Percentiles rank a stretch among this genome's conserved stretches.
Conservation (phyloP, 352 stramenopile genomes). For the Phytophthora melonis region DNA sequence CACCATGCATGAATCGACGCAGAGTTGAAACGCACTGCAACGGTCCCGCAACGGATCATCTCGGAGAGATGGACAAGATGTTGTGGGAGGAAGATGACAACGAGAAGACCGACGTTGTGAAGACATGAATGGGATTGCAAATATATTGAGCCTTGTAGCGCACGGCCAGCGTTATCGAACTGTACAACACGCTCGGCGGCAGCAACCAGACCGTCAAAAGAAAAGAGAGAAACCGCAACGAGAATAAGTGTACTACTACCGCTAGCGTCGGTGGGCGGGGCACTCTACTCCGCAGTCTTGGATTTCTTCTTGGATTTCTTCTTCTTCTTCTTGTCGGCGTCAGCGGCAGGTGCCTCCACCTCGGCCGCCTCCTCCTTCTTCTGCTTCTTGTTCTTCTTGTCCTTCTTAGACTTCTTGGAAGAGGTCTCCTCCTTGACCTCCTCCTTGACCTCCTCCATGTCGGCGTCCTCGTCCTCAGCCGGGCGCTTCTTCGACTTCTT, state of each 20-base stretch:
- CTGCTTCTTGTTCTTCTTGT: slow-evolving; percentile 73
- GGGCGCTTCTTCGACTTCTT: slow-evolving; percentile 89
- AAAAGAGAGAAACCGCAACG: slow-evolving; percentile 31
- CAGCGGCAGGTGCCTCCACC: slow-evolving; percentile 25
- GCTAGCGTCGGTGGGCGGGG: slow-evolving; percentile 38
- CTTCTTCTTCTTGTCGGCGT: slow-evolving; percentile 79
- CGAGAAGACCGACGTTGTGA: not conserved
- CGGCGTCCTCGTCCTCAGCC: slow-evolving; percentile 63
- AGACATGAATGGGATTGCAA: slow-evolving; percentile 39
- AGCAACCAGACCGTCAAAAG: slow-evolving; percentile 32
- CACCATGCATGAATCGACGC: not conserved
- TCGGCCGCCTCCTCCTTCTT: slow-evolving; percentile 48
- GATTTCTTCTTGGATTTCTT: slow-evolving; percentile 87
- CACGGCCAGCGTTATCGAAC: slow-evolving; percentile 40
- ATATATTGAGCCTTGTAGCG: slow-evolving; percentile 43
- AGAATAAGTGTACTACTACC: slow-evolving; percentile 62
- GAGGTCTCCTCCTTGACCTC: slow-evolving; percentile 70
- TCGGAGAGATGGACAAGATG: not conserved
- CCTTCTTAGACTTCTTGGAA: slow-evolving; percentile 88
- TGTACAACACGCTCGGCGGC: slow-evolving; percentile 39
- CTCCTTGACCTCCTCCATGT: slow-evolving; percentile 65
- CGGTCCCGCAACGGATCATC: slow-evolving; percentile 28
- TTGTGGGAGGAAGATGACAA: not conserved
- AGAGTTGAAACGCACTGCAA: slow-evolving; percentile 36
- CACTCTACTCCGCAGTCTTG: slow-evolving; percentile 77